Base-by-base conservation (phyloP, 176 grass and related monocot genomes). In the Paspalum vaginatum region DNA sequence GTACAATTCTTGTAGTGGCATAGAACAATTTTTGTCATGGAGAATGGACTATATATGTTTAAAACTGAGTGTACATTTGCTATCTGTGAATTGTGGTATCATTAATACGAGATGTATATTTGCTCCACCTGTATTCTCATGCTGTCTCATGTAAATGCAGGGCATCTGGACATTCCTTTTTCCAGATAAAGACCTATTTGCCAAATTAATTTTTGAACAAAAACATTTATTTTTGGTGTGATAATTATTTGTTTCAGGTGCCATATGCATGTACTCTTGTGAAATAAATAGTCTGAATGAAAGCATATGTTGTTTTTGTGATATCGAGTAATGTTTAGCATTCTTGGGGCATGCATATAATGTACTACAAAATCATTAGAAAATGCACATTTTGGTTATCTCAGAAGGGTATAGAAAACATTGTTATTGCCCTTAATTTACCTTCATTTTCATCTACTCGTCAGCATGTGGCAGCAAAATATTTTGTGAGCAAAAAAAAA, bases 211-310 rank as follows among this genome's bases (percentile, higher is more conserved):
- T 38, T 18, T 54, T 63, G 15, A 61, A 18, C 26, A 63, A 18
- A 74, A 42, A 69, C 9, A 43, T 15, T 25, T 58, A 16, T 4
- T 15, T 42, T 41, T n/a, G 0, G 70, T 32, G 17, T 39, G 18
- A 47, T 69, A 1, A 43, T 42, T 58, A 22, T 43, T 75, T 75
- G 38, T 58, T 75, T 76, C 21, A 46, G 9, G 22, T 18, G 21
- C 8, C 24, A 47, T n/a, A n/a, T n/a, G n/a, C n/a, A n/a, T 40
- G 62, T 21, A 65, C 27, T 39, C 26, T 49, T 64, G 44, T 8
- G 32, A 40, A 64, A 51, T 45, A 78, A 75, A 74, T 8, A 22
- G 4, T 41, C 42, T 74, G 52, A 55, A 75, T 60, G 54, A 17
- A 59, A 15, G 7, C 8, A 24, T 58, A 25, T 58, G 8, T 75